A percentile compares a stretch with the other conserved stretches of the same genome.
Conservation (phyloP, 2,329 filamentous ascomycete genomes). For the Scolecobasidium constrictum region DNA sequence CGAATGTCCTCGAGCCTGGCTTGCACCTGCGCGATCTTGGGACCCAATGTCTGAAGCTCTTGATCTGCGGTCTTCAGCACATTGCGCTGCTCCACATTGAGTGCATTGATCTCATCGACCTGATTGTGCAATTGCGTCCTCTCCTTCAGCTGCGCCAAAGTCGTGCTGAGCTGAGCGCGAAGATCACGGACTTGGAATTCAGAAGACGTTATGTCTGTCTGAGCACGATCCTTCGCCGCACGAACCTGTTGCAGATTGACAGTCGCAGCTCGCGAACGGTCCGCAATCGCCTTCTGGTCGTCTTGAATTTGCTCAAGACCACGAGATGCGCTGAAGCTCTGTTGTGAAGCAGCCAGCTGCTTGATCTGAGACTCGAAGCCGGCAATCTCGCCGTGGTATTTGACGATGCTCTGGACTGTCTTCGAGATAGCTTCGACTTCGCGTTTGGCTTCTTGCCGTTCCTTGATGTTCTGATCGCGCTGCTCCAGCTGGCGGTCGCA, state of each 20-base stretch:
- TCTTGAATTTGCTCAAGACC: conserved; percentile 78
- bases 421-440: conserved; percentile 68
- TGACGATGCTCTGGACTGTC: conserved; percentile 64
- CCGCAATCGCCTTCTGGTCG: conserved; percentile 54
- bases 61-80: conserved; percentile 58
- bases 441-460: conserved; percentile 52
- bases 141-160: conserved; percentile 67
- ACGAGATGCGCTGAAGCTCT: conserved; percentile 51
- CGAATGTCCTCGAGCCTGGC: conserved; percentile 67
- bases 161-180: conserved; percentile 58
- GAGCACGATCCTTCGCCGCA: conserved; percentile 59
- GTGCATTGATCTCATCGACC: conserved; percentile 61
- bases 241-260: conserved; percentile 54
- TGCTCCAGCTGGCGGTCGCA: conserved; percentile 38
- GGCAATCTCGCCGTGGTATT: conserved; percentile 60
- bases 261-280: conserved; percentile 56
- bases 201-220: conserved; percentile 54
- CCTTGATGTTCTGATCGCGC: conserved; percentile 56
- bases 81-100: conserved; percentile 58
- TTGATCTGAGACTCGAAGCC: conserved; percentile 64
- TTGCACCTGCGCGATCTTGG: conserved; percentile 65
- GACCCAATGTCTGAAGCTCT: conserved; percentile 63
- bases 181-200: conserved; percentile 71
- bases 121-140: conserved; percentile 61
- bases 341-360: conserved; percentile 65